Evolutionary conservation across 768 basidiomycete genomes (phyloP), one percentile per base, ranked within the genome.

Genomic region (Asterophora lycoperdoides): DNA sequence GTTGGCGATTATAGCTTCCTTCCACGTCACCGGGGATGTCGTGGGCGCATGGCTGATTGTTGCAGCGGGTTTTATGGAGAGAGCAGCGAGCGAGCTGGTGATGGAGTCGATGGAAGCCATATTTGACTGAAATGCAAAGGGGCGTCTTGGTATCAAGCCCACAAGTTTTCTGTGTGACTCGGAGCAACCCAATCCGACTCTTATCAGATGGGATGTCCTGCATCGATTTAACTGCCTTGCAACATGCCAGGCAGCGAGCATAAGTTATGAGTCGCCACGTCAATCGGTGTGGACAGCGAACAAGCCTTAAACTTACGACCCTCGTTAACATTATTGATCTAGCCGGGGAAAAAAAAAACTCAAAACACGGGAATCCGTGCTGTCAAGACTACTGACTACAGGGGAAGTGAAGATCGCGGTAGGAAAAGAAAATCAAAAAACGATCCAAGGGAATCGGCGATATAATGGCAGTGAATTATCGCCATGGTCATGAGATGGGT

Each of bases 21-120:
- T 80, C 93, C 93, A 95, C 38, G 81, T 68, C 0, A 79, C 76
- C 1, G 86, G 90, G 38, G 87, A 88, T 48, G 72, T 79, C 2
- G 87, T 78, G 19, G 78, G 69, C 5, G 67, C 66, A 61, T 95
- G 92, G 32, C 69, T 64, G 35, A 89, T 61, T 13, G 69, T 60
- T 1, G 76, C 74, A 8, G 68, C 60, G 20, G 84, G 78, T 20
- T 73, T 65, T 62, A 89, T 81, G 2, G 77, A 75, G 39, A 86
- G 70, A 1, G 70, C 60, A 0, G 75, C 69, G 49, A 86, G 73
- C 6, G 79, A 72, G 40, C 63, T 53, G 26, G 63, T 60, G 46
- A 76, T 60, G 13, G 67, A 59, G 51, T 74, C 64, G 55, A 75
- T 60, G 40, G 68, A 57, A 32, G 68, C 62, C 64, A 66, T 70